Evolutionary conservation across 768 basidiomycete genomes (phyloP), one percentile per base, ranked within the genome.

Genomic region (Naganishia kalamii): DNA sequence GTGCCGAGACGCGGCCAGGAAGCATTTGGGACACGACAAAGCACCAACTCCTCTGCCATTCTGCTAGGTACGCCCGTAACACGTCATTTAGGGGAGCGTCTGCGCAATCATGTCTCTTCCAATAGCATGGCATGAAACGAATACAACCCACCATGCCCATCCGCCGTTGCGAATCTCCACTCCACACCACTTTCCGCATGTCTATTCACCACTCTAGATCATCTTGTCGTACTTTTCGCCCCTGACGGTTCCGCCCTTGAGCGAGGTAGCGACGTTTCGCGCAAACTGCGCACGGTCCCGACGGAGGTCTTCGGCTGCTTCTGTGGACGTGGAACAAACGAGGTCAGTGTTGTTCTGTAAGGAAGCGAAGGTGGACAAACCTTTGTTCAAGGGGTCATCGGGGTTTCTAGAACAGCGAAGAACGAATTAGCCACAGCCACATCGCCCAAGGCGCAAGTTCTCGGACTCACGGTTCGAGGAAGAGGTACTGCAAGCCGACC

Each of bases 321-420:
- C 96, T 99, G 83, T 51, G 30, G 15, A 4, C 60, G 25, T n/a
- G n/a, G 23, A 60, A 32, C 29, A 52, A 35, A 5, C 21, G 10
- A 32, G 5, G 5, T 35, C 27, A 50, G 49, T 4, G 19, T n/a
- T 3, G 51, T n/a, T 3, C 5, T 15, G 29, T 17, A 19, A 52
- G 32, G n/a, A 4, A 17, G 35, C 4, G 19, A 10, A n/a, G n/a
- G 23, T 12, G 21, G 27, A 57, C 86, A 49, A 67, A 90, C 94
- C 94, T 80, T 98, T 99, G 83, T 99, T 99, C 74, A 99, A 77
- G 17, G 96, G 96, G 79, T 99, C 96, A 72, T 98, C 94, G 41
- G 96, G 89, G 72, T 99, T 99, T 19, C 76, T 77, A 40, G n/a
- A 40, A 13, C n/a, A 4, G 40, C 11, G 7, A 63, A 27, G 17